Evolutionary conservation across 495 filamentous ascomycete species (phyloP).

Genomic region (Echria macrotheca): DNA sequence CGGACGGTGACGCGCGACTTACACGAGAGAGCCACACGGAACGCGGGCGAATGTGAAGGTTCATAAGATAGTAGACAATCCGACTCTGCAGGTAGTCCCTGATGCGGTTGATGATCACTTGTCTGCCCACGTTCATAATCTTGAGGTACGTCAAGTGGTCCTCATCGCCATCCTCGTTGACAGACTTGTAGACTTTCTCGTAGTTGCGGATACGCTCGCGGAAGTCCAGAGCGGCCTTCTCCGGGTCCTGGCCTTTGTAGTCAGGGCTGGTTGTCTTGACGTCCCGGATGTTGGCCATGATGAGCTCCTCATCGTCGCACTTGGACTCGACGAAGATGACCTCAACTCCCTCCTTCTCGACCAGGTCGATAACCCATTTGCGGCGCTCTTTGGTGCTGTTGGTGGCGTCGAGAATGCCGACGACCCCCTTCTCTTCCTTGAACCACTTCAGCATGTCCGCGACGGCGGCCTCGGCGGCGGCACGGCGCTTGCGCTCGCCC

Average conservation of each 20-base stretch:
- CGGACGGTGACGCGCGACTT: constrained; percentile 26
- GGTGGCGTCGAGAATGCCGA: constrained; percentile 91
- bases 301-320: constrained; percentile 89
- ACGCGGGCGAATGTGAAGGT: constrained; percentile 93
- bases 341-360: constrained; percentile 67
- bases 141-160: constrained; percentile 86
- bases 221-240: constrained; percentile 83
- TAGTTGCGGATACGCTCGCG: constrained; percentile 92
- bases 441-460: constrained; percentile 93
- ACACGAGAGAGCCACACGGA: constrained; percentile 96
- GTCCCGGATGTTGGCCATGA: constrained; percentile 95
- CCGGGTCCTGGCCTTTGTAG: constrained; percentile 90
- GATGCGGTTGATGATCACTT: constrained; percentile 96
- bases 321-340: constrained; percentile 93
- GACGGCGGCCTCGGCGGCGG: constrained; percentile 84
- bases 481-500: constrained; percentile 81
- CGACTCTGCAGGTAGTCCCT: constrained; percentile 94
- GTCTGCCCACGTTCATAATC: constrained; percentile 90
- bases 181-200: constrained; percentile 89
- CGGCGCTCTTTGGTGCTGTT: constrained; percentile 88
- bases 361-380: constrained; percentile 80
- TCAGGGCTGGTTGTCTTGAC: constrained; percentile 96
- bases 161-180: constrained; percentile 72
- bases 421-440: constrained; percentile 59
- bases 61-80: constrained; percentile 97